These are phyloP conservation scores for Lanzia echinophila DNA, from an alignment of 2,329 filamentous ascomycete species.

Conservation along the genomic window DNA sequence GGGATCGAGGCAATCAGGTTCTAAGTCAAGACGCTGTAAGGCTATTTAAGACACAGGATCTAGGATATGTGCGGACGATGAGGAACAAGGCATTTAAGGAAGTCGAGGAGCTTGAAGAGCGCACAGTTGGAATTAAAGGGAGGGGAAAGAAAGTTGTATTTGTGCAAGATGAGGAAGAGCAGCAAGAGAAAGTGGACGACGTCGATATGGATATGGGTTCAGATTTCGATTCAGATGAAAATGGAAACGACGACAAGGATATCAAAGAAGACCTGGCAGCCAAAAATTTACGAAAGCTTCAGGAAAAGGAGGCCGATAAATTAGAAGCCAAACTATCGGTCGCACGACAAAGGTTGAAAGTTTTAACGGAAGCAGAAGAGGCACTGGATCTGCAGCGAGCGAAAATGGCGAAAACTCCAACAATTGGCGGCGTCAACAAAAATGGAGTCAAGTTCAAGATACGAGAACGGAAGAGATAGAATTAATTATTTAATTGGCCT, in stretches of 20 bases:
- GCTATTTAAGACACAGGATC: slow-evolving; percentile 62
- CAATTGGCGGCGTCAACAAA: slow-evolving; percentile 52
- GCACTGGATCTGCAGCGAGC: slow-evolving; percentile 52
- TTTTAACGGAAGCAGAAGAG: slow-evolving; percentile 49
- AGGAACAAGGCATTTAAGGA: slow-evolving; percentile 54
- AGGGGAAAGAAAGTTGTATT: slow-evolving; percentile 33
- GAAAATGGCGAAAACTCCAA: slow-evolving; percentile 60
- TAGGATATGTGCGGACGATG: slow-evolving; percentile 58
- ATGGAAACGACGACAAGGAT: slow-evolving; percentile 14
- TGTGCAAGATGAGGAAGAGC: slow-evolving; percentile 26
- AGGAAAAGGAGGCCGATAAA: slow-evolving; percentile 41
- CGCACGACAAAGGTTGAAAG: slow-evolving; percentile 48
- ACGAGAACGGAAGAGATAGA: slow-evolving; percentile 50
- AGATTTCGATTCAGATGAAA: slow-evolving; percentile 16
- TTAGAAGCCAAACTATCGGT: slow-evolving; percentile 43
- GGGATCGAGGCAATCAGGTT: slow-evolving; percentile 50
- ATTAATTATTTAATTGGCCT: slow-evolving; percentile 19
- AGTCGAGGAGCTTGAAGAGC: slow-evolving; percentile 47
- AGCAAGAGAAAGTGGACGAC: slow-evolving; percentile 16
- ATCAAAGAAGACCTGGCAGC: slow-evolving; percentile 20
- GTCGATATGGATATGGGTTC: slow-evolving; percentile 24
- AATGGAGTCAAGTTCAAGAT: slow-evolving; percentile 57
- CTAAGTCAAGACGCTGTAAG: slow-evolving; percentile 52
- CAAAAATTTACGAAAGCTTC: slow-evolving; percentile 35
- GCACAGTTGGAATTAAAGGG: slow-evolving; percentile 37